A percentile compares a stretch with the other conserved stretches of the same genome.
phyloP scores from a whole-genome alignment of 768 basidiomycete genomes.

The Phylloporus arenicola region DNA sequence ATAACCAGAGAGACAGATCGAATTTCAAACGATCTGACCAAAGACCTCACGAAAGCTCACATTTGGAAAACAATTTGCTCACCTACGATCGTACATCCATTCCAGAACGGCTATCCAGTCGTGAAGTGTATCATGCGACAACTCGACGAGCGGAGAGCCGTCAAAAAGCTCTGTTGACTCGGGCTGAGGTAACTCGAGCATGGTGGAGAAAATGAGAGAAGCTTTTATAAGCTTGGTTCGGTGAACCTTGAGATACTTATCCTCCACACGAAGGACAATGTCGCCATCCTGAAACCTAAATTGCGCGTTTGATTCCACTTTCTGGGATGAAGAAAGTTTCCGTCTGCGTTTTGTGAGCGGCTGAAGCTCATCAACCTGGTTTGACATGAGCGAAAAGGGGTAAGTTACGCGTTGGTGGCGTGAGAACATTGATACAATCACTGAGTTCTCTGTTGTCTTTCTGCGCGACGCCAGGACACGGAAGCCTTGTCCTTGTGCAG shows the following conservation, averaged over 20 bases:
- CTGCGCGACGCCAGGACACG: too few species aligned
- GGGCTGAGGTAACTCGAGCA: constrained; percentile 34
- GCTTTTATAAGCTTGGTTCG: neutral
- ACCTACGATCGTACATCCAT: constrained; percentile 34
- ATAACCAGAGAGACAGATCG: constrained; percentile 21
- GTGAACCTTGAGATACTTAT: constrained; percentile 27
- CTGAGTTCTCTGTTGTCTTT: too few species aligned
- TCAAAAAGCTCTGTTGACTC: constrained; percentile 26
- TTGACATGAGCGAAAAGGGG: neutral
- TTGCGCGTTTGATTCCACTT: neutral
- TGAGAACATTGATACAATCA: too few species aligned
- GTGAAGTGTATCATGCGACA: constrained; percentile 22
- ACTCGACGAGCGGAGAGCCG: constrained; percentile 26
- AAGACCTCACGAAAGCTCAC: neutral
- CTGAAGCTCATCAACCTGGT: neutral
- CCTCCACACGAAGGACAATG: constrained; percentile 26
- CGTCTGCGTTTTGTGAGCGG: constrained; percentile 6
- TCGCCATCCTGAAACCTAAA: constrained; percentile 36
- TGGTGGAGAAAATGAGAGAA: constrained; percentile 30
- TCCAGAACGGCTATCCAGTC: constrained; percentile 29
- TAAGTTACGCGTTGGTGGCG: too few species aligned
- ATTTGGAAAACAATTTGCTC: constrained; percentile 6
- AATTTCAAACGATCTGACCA: constrained; percentile 21
- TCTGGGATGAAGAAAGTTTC: neutral
- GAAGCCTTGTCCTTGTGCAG: too few species aligned